Evolutionary conservation across 345 rosid species (phyloP).

Genomic region (Corchorus capsularis): DNA sequence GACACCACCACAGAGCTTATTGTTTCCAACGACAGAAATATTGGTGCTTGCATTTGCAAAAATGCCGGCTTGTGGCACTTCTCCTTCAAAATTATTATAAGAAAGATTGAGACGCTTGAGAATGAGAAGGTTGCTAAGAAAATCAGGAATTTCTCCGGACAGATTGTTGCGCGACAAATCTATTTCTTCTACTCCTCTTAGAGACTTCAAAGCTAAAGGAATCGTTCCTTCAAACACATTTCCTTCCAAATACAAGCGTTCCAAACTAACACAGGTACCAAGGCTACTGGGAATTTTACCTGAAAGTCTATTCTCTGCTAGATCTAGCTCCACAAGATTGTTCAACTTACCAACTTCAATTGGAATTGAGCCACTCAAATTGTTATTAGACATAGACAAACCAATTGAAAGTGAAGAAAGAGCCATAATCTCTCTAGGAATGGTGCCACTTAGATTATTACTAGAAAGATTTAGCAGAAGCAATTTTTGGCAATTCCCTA

Average conservation of each 20-base stretch:
- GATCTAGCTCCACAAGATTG: conserved; percentile 7
- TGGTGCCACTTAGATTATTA: too few relatives aligned
- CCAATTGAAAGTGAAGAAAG: too few relatives aligned
- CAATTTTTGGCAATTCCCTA: too few relatives aligned
- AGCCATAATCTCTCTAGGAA: too few relatives aligned
- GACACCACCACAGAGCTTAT: too few relatives aligned
- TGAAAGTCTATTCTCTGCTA: conserved; percentile 5
- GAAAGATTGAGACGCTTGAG: conserved; percentile 5
- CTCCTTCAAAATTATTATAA: background rate
- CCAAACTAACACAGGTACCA: background rate
- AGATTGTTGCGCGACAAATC: background rate
- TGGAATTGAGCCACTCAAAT: conserved; percentile 33
- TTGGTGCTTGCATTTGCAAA: too few relatives aligned
- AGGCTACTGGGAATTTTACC: conserved; percentile 27
- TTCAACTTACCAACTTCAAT: conserved; percentile 8
- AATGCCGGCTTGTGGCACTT: background rate
- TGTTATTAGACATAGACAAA: conserved; percentile 34
- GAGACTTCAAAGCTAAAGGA: background rate
- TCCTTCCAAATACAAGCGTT: background rate
- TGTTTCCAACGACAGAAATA: too few relatives aligned
- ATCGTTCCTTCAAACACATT: background rate
- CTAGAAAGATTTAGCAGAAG: too few relatives aligned
- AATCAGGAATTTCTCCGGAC: background rate
- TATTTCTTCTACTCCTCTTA: too few relatives aligned
- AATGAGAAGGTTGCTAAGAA: background rate